phyloP scores from a whole-genome alignment of 257 asterid genomes.

The Lavandula angustifolia region DNA sequence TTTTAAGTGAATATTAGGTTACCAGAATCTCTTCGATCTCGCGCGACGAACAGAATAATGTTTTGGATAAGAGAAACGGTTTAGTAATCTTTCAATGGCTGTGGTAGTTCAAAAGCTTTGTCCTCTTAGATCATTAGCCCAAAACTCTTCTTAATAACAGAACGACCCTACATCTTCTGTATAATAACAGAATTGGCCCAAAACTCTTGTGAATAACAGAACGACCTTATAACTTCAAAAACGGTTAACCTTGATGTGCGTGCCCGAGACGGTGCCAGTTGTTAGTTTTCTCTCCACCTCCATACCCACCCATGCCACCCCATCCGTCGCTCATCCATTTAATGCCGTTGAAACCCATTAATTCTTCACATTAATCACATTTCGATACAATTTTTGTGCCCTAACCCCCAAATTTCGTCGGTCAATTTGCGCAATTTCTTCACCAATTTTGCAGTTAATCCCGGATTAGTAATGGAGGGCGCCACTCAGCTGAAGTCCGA shows the following conservation, averaged over 20 bases:
- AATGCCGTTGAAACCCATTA: not conserved
- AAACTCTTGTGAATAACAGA: slow-evolving; percentile 20
- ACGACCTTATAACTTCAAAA: slow-evolving; percentile 13
- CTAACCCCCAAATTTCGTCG: not conserved
- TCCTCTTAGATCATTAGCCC: slow-evolving; percentile 9
- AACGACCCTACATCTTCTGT: too few species aligned
- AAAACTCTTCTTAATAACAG: too few species aligned
- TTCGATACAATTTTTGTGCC: not conserved
- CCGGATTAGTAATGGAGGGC: slow-evolving; percentile 34
- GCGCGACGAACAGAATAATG: slow-evolving; percentile 26
- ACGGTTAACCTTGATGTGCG: slow-evolving; percentile 25
- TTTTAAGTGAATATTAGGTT: slow-evolving; percentile 20
- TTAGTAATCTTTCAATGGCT: slow-evolving; percentile 29
- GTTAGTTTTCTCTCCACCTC: slow-evolving; percentile 16
- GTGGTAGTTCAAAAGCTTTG: slow-evolving; percentile 18
- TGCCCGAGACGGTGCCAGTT: slow-evolving; percentile 18
- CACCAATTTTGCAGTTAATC: not conserved
- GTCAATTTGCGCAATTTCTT: not conserved
- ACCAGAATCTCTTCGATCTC: slow-evolving; percentile 30
- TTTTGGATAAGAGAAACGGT: slow-evolving; percentile 38
- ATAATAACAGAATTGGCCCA: not conserved
- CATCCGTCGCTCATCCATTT: not conserved
- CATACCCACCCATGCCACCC: slow-evolving; percentile 20
- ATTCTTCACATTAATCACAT: not conserved
- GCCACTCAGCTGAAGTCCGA: slow-evolving; percentile 66